Base-by-base conservation (phyloP, 345 rosid species). In the Pelargonium nanum region DNA sequence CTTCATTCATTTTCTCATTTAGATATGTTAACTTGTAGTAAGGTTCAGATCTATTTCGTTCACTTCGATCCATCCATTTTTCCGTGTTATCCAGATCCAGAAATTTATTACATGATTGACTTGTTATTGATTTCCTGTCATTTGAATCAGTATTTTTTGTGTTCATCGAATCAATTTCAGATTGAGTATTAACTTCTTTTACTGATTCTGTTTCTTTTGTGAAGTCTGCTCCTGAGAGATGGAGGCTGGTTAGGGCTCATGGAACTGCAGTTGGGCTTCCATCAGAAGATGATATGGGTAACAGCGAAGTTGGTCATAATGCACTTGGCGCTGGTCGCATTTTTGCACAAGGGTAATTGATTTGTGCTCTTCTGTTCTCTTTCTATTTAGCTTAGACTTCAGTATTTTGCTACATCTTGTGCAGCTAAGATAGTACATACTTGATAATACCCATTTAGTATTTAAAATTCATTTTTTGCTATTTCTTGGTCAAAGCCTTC, bases 301-400 rank as follows among this genome's bases (percentile, higher is more conserved):
- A 93, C 77, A 93, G 99, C 69, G 99, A 93, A 74, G 99, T 89
- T 20, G 99, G 99, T 63, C 99, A 93, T 64, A 93, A 93, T 53
- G 99, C 99, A 26, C 99, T 93, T 19, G 96, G 97, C 16, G 96
- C 99, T 64, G 99, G 99, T 44, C 94, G 97, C 52, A 89, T 93
- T 53, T 89, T 52, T 65, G 97, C 96, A 65, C 98, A 92, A 72
- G 98, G 95, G 95, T 82, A 40, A 22, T 26, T 52, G 52, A 63
- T 58, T 15, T 24, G n/a, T 23, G 24, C 63, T 60, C 15, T 22
- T 59, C 8, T 62, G 12, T 6, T 52, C 0, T 23, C 21, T 22
- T 30, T 24, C 4, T 22, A n/a, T 7, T 0, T 20, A 5, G 24
- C 19, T 6, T 16, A 12, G 6, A 30, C 0, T 54, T n/a, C n/a